A percentile compares a stretch with the other conserved stretches of the same genome.
These are phyloP conservation scores for Ganoderma boninense DNA, from an alignment of 1,284 basidiomycete species.

Conservation along the genomic window DNA sequence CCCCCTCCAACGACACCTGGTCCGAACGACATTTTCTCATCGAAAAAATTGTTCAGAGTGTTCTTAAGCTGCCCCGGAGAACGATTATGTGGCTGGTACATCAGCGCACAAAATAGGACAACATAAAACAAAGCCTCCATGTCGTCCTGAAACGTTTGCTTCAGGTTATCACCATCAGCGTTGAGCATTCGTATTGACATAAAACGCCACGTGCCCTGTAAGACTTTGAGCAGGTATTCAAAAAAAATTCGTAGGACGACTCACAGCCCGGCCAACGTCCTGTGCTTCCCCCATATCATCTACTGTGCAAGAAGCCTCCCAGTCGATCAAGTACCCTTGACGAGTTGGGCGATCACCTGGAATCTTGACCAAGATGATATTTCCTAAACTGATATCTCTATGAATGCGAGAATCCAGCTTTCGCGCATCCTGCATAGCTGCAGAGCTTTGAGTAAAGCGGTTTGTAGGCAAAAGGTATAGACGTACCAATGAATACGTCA, in stretches of 20 bases:
- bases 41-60: constrained; percentile 3
- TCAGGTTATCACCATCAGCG: background rate
- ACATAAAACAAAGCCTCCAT: constrained; percentile 20
- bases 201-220: constrained; percentile 16
- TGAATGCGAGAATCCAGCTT: constrained; percentile 12
- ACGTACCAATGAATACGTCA: constrained; percentile 19
- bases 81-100: constrained; percentile 5
- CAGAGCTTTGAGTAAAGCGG: background rate
- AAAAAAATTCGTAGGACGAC: background rate
- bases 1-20: background rate
- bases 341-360: background rate
- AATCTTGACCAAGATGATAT: constrained; percentile 24
- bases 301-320: constrained; percentile 18
- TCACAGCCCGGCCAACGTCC: constrained; percentile 1
- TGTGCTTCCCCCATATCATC: constrained; percentile 8
- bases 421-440: constrained; percentile 20
- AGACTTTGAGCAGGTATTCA: background rate
- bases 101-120: constrained; percentile 9
- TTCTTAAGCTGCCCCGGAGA: background rate
- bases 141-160: constrained; percentile 16
- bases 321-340: constrained; percentile 25
- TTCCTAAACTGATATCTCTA: constrained; percentile 23
- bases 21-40: background rate
- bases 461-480: background rate
- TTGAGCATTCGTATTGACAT: constrained; percentile 5